Base-by-base conservation (phyloP, 352 stramenopile genomes). In the Globisporangium acanthophoron region DNA sequence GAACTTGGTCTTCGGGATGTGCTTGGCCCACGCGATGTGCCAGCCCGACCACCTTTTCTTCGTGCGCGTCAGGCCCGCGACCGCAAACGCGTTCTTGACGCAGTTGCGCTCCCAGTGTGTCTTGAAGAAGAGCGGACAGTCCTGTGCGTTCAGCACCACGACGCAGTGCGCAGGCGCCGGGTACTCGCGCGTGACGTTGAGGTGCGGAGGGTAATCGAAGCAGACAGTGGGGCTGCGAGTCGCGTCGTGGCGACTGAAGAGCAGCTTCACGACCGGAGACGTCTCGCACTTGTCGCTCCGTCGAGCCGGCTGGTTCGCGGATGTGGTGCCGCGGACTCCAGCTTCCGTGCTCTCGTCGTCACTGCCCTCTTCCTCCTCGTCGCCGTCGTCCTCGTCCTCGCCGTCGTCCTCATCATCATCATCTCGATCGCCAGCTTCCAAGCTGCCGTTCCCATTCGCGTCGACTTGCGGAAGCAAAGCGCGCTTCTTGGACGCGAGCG, bases 61-160 rank as follows among this genome's bases (percentile, higher is more conserved):
- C 12, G 77, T 85, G 18, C 87, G 80, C 2, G 64, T 62, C 39
- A 97, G 66, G 0, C 90, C 90, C 0, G 88, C 88, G 8, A 73
- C 70, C 9, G 74, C 76, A 51, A 97, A 96, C 0, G 88, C 83
- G 51, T 96, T 94, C 66, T 96, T 96, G n/a, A 97, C 83, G 59
- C 87, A 96, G 64, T 96, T 97, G 33, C 90, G 82, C 56, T 97
- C 90, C 90, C 90, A 97, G 41, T 94, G 87, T 3, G 82, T 90
- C 56, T 90, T 90, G 70, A 89, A 96, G 31, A 83, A 73, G 12
- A 90, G 59, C 39, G 59, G 59, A 3, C 76, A 65, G 16, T 83
- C 59, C 35, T 64, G 64, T 7, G 70, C 50, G 5, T 74, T 71
- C 9, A 96, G 71, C 1, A 59, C 52, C 3, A 85, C 64, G 20